Evolutionary conservation across 139 green algal species (phyloP).

Genomic region (Chlamydomonas incerta): DNA sequence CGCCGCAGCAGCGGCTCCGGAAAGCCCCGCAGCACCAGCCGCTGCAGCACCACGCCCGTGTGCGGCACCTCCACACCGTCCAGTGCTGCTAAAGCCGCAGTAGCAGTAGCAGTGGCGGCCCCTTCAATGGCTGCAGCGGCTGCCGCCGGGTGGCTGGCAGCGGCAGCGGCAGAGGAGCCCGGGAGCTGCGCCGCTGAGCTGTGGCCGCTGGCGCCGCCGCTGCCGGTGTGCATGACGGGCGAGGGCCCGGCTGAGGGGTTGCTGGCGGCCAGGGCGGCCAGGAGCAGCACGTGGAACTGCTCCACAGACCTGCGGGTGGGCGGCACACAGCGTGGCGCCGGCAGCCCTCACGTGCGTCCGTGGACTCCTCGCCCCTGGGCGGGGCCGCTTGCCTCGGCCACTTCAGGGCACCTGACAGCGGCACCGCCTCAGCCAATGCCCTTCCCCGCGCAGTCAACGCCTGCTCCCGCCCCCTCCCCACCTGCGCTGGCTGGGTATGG

Average conservation of each 20-base stretch:
- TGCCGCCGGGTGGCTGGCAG: neutral
- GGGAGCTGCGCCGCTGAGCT: no score
- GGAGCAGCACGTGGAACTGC: conserved; percentile 27
- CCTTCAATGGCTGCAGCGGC: neutral
- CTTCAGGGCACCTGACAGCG: no score
- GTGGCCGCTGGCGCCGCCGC: neutral
- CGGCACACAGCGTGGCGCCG: no score
- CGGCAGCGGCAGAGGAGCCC: neutral
- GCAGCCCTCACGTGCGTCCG: no score
- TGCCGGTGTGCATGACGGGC: neutral
- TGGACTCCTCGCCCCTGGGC: no score
- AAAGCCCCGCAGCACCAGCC: neutral
- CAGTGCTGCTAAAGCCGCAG: neutral
- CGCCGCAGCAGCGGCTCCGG: neutral
- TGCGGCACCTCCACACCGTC: neutral
- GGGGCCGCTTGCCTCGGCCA: no score
- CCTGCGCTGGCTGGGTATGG: conserved; percentile 76
- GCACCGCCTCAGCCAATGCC: no score
- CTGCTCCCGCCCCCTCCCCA: conserved; percentile 5
- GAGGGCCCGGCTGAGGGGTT: neutral
- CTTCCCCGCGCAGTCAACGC: neutral
- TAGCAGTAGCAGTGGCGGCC: no score
- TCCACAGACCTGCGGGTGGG: conserved; percentile 42
- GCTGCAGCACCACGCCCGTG: neutral
- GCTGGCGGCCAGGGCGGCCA: neutral